Evolutionary conservation across 176 grass and related monocot genomes (phyloP), one percentile per base, ranked within the genome.

Genomic region (Oryza australiensis): DNA sequence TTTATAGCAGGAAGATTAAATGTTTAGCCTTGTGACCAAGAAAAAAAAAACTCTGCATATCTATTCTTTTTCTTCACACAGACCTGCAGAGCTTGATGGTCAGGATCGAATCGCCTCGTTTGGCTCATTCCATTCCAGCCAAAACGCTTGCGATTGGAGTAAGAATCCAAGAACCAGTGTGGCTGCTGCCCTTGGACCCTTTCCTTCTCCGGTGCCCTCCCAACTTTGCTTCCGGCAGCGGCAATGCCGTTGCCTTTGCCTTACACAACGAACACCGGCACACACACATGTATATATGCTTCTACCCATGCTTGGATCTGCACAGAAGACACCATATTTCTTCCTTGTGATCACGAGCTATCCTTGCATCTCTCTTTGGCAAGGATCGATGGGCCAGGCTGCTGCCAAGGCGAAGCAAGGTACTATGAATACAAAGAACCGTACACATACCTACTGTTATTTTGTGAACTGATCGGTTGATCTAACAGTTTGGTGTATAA

Each of bases 141-240:
- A 60, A 32, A 16, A 30, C 43, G 42, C 67, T 57, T 74, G 49
- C 79, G 38, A 4, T 33, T 40, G 51, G 12, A 67, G 27, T 0
- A 51, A 16, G 71, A 82, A 87, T 85, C 77, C 55, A 7, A 77
- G 34, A 66, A 24, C 35, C 74, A 71, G 60, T 46, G 64, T 72
- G n/a, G 15, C 71, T 73, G 12, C 22, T 60, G 22, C 72, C 62
- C 15, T 84, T 89, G 80, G 62, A 63, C 80, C 35, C 87, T 93
- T 93, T 87, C 40, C 74, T 82, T 82, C 3, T 55, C 18, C 7
- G 85, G 64, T 85, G 72, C 68, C 45, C 55, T 88, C 28, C 40
- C 16, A 66, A 46, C 91, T 89, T 97, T 97, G 90, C 94, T 85
- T 85, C 67, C 42, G 38, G 43, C 26, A 2, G 35, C 73, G 73